Base-by-base conservation (phyloP, 2,329 filamentous ascomycete genomes). In the Aureobasidium sp. region DNA sequence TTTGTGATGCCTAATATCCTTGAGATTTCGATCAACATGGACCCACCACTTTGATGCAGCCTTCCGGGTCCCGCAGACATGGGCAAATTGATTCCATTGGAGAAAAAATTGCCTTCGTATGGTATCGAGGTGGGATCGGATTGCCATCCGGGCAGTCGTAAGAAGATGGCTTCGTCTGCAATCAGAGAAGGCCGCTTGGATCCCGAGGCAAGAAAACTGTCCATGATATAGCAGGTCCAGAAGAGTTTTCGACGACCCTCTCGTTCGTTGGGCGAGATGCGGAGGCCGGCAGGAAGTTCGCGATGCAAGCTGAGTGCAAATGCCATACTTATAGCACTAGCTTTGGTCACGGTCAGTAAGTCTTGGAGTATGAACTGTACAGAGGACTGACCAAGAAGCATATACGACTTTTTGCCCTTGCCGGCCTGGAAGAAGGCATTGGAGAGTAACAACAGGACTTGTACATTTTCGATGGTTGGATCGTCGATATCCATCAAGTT, bases 191-290 rank as follows among this genome's bases (percentile, higher is more conserved):
- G 89, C 11, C 91, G 82, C 69, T 89, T 91, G 3, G 90, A 93
- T 17, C 91, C 91, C 66, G 88, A 91, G 1, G 88, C 84, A 67
- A 87, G 82, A 68, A 93, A 94, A n/a, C 89, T 84, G 70, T 96
- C 91, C 73, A 95, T 86, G 29, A 95, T 78, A 68, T 94, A 96
- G 71, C 89, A 93, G 2, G 89, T 87, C 91, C 91, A 96, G 73
- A 96, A 96, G 1, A 95, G 77, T n/a, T 89, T 83, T 61, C 91
- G 81, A 49, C 89, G 82, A 70, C 87, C 86, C 76, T 95, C 91
- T 62, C 88, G 83, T 70, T 95, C 90, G 4, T 84, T 77, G 0
- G 85, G 80, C 0, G 84, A 83, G 12, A 89, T 80, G 61, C 84
- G 82, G 14, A 84, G 77, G 56, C 84, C 82, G 6, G 79, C 71